Conservation (phyloP, 306 rosid genomes). For the Prinsepia uniflora region DNA sequence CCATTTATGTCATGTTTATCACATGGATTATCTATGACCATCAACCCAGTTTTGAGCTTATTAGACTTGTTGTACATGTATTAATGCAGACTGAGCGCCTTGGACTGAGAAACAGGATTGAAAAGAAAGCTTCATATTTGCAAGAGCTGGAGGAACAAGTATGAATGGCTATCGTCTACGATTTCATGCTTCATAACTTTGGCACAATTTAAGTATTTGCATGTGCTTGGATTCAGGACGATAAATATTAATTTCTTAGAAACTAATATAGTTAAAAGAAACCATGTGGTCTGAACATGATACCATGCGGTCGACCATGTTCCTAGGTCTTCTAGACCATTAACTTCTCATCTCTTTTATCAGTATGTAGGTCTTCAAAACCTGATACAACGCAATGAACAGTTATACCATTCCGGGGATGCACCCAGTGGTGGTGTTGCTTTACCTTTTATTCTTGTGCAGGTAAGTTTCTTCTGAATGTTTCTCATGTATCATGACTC, state of each 20-base stretch:
- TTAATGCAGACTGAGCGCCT: conserved; percentile 70
- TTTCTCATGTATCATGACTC: conserved; percentile 16
- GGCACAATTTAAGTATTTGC: conserved; percentile 1
- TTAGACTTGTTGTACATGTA: conserved; percentile 19
- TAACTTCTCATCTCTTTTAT: conserved; percentile 38
- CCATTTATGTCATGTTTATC: conserved; percentile 15
- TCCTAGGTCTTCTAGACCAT: conserved; percentile 19
- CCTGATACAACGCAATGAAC: conserved; percentile 84
- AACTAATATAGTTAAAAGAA: not conserved
- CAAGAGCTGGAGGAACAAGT: conserved; percentile 96
- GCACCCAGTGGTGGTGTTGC: conserved; percentile 93
- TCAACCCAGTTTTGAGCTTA: conserved; percentile 12
- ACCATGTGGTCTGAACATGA: not conserved
- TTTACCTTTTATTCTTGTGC: conserved; percentile 91
- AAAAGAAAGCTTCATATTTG: conserved; percentile 88
- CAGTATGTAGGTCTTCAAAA: conserved; percentile 84
- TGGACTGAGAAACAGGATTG: conserved; percentile 69
- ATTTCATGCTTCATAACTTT: conserved; percentile 9
- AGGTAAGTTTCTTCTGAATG: conserved; percentile 48
- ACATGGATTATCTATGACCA: conserved; percentile 2
- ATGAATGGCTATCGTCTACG: conserved; percentile 24
- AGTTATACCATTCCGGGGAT: conserved; percentile 74
- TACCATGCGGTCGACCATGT: not conserved
- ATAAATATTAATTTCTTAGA: not conserved
- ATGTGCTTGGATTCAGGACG: not conserved